These are phyloP conservation scores for Ogataea chonburiensis DNA, from an alignment of 805 yeast species.

Conservation along the genomic window DNA sequence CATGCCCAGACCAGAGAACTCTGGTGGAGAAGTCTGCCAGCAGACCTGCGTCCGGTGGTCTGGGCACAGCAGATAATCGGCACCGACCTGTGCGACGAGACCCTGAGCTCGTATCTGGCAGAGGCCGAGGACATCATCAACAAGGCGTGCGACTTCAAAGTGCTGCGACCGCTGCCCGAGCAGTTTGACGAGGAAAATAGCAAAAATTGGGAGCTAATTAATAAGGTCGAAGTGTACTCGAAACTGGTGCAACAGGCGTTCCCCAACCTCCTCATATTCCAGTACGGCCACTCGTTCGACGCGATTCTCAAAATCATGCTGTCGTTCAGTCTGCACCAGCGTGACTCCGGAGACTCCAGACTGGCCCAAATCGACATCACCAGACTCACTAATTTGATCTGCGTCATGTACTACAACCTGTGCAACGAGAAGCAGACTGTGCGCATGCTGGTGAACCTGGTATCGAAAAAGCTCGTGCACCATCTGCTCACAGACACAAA, in stretches of 20 bases:
- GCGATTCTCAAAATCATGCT: slow-evolving; percentile 27
- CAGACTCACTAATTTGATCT: slow-evolving; percentile 25
- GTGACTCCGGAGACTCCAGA: slow-evolving; percentile 2
- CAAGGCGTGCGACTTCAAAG: slow-evolving; percentile 33
- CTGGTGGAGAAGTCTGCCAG: slow-evolving; percentile 63
- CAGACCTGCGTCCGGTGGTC: slow-evolving; percentile 40
- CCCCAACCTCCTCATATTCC: slow-evolving; percentile 31
- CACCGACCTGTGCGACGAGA: slow-evolving; percentile 23
- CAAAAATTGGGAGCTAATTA: slow-evolving; percentile 14
- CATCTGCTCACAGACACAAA: slow-evolving; percentile 14
- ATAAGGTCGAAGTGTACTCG: slow-evolving; percentile 26
- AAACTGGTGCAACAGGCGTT: slow-evolving; percentile 26
- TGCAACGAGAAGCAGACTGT: slow-evolving; percentile 25
- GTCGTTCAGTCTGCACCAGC: slow-evolving; percentile 21
- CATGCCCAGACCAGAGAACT: slow-evolving; percentile 46
- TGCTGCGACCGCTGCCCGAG: slow-evolving; percentile 9
- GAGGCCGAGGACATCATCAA: slow-evolving; percentile 24
- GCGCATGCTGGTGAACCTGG: slow-evolving; percentile 26
- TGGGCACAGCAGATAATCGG: slow-evolving; percentile 52
- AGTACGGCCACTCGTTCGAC: slow-evolving; percentile 32
- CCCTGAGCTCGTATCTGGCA: slow-evolving; percentile 12
- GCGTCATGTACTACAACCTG: slow-evolving; percentile 28
- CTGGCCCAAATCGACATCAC: slow-evolving; percentile 16
- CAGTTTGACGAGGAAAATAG: slow-evolving; percentile 18
- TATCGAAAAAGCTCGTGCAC: slow-evolving; percentile 30